Percentiles rank a stretch among this genome's conserved stretches.
Conservation (phyloP, 2,329 filamentous ascomycete species). For the Colletotrichum tropicicola region DNA sequence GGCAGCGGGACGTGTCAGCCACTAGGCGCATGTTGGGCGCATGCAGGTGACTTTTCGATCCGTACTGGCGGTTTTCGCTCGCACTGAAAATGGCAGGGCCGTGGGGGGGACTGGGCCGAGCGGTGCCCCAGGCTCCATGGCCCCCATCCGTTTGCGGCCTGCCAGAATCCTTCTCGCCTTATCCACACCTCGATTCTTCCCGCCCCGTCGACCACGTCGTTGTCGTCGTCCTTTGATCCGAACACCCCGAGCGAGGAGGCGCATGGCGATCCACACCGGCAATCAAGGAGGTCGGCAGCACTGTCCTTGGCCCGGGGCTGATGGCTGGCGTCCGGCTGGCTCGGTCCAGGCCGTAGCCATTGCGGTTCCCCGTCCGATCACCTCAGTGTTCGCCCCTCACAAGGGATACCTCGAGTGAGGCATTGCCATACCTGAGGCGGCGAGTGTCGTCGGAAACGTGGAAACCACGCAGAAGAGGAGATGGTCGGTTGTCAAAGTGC, state of each 20-base stretch:
- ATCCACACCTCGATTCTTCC: no score
- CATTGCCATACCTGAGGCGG: background rate
- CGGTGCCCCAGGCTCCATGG: no score
- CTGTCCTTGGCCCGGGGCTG: background rate
- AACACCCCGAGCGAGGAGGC: background rate
- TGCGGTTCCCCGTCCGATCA: background rate
- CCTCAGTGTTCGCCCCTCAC: no score
- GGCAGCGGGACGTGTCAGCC: background rate
- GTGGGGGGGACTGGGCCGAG: no score
- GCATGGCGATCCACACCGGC: background rate
- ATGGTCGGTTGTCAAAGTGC: background rate
- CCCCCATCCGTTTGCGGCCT: background rate
- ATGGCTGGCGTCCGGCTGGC: background rate
- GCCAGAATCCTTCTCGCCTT: no score
- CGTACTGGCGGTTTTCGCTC: background rate
- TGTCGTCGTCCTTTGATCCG: slow-evolving; percentile 21
- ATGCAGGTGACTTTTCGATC: slow-evolving; percentile 6
- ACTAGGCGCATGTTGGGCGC: background rate
- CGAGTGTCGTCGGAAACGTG: background rate
- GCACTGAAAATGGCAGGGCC: no score
- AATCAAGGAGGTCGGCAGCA: background rate
- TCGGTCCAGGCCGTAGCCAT: background rate
- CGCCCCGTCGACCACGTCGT: background rate
- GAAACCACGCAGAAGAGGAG: background rate
- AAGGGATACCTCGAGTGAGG: no score